Conservation (phyloP, 805 yeast genomes). For the Saturnispora kantuleensis region DNA sequence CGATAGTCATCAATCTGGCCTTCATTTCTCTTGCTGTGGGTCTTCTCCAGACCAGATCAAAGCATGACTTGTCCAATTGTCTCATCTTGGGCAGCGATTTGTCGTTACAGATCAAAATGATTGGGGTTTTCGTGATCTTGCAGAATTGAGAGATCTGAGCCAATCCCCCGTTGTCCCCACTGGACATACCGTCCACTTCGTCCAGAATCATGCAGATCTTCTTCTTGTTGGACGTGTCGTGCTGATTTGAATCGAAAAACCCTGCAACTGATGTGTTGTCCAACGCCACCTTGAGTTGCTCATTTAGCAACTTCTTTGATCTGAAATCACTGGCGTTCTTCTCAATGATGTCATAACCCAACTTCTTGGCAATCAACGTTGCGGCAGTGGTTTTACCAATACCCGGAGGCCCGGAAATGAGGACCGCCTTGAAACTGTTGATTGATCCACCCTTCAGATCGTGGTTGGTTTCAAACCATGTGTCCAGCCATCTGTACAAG, state of each 20-base stretch:
- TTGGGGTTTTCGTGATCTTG: conserved; percentile 75
- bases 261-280: conserved; percentile 81
- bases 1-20: conserved; percentile 82
- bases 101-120: conserved; percentile 91
- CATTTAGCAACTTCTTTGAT: conserved; percentile 66
- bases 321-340: conserved; percentile 86
- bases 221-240: conserved; percentile 24
- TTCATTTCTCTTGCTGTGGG: conserved; percentile 78
- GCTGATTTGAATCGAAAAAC: conserved; percentile 36
- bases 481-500: conserved; percentile 61
- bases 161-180: conserved; percentile 98
- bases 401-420: conserved; percentile 84
- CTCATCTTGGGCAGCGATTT: conserved; percentile 89
- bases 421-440: conserved; percentile 68
- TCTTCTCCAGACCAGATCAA: conserved; percentile 76
- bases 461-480: conserved; percentile 59
- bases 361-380: conserved; percentile 55
- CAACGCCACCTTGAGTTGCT: conserved; percentile 58
- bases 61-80: conserved; percentile 77
- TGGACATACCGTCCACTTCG: conserved; percentile 99
- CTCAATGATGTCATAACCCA: conserved; percentile 68
- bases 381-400: conserved; percentile 81
- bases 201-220: conserved; percentile 88
- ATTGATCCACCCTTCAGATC: conserved; percentile 47
- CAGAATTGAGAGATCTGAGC: conserved; percentile 88